phyloP scores from a whole-genome alignment of 1,284 basidiomycete species.

The Rhodotorula sp. region DNA sequence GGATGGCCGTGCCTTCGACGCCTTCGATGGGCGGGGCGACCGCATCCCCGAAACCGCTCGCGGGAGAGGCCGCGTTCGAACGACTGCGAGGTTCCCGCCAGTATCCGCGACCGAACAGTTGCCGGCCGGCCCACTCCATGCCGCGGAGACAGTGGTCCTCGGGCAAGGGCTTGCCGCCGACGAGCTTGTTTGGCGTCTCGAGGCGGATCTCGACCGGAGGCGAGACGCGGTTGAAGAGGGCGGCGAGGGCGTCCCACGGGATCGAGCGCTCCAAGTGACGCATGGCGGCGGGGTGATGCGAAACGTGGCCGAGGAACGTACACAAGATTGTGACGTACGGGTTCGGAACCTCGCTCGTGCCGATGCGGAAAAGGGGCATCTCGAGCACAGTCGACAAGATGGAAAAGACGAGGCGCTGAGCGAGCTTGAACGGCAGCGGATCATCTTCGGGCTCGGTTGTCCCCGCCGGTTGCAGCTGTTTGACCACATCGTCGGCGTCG shows the following conservation, averaged over 20 bases:
- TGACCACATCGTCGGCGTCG: constrained; percentile 30
- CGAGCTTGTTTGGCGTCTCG: constrained; percentile 53
- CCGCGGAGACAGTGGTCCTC: constrained; percentile 96
- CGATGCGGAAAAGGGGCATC: constrained; percentile 27
- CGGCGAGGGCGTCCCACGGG: constrained; percentile 76
- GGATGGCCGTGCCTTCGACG: constrained; percentile 4
- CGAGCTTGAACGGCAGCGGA: constrained; percentile 64
- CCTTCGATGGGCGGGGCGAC: constrained; percentile 27
- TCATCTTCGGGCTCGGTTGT: constrained; percentile 44
- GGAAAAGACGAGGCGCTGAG: constrained; percentile 73
- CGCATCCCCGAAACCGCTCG: background rate
- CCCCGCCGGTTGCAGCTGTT: constrained; percentile 18
- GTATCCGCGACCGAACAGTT: constrained; percentile 84
- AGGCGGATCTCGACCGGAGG: constrained; percentile 58
- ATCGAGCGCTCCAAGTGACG: constrained; percentile 68
- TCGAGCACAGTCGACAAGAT: constrained; percentile 65
- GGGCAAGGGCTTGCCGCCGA: constrained; percentile 63
- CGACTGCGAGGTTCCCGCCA: constrained; percentile 56
- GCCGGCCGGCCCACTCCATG: constrained; percentile 87
- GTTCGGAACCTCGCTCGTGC: constrained; percentile 58
- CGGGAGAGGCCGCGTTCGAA: background rate
- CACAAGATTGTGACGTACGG: constrained; percentile 83
- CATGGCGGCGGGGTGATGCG: constrained; percentile 63
- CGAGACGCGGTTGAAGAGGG: constrained; percentile 58
- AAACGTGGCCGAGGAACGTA: constrained; percentile 78